Evolutionary conservation across 2,329 filamentous ascomycete genomes (phyloP).

Genomic region (Didymella exigua): DNA sequence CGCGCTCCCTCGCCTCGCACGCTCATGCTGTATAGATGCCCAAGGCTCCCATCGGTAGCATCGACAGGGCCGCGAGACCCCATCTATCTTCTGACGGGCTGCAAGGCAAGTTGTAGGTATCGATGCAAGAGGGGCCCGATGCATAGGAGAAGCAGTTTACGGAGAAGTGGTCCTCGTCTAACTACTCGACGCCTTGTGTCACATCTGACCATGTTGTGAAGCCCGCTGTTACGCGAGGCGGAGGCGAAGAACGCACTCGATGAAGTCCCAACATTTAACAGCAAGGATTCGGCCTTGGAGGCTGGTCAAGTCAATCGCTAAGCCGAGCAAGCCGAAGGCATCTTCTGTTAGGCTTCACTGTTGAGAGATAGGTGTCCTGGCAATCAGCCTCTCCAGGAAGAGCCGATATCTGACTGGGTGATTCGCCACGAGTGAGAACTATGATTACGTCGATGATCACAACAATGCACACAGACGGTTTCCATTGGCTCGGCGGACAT

Average conservation of each 20-base stretch:
- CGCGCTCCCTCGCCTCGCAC: slow-evolving; percentile 11
- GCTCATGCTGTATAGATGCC: slow-evolving; percentile 6
- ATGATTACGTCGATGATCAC: neutral
- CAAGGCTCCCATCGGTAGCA: slow-evolving; percentile 6
- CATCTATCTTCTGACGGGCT: neutral
- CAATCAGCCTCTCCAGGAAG: no score
- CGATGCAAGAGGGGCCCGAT: neutral
- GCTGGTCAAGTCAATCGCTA: neutral
- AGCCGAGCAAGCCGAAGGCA: neutral
- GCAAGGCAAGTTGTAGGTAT: slow-evolving; percentile 6
- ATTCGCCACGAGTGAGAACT: neutral
- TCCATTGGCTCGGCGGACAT: neutral
- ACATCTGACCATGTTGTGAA: neutral
- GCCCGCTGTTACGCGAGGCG: neutral
- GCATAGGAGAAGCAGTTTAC: neutral
- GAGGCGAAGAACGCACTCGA: neutral
- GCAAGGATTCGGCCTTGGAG: neutral
- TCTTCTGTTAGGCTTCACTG: neutral
- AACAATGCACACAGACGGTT: neutral
- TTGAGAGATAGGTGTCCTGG: neutral
- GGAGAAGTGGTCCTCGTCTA: neutral
- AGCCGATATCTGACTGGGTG: neutral
- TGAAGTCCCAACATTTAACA: neutral
- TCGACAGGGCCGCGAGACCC: neutral
- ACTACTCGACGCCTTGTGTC: neutral